Evolutionary conservation across 208 protist species (phyloP).

Genomic region (Phytomonas francai): DNA sequence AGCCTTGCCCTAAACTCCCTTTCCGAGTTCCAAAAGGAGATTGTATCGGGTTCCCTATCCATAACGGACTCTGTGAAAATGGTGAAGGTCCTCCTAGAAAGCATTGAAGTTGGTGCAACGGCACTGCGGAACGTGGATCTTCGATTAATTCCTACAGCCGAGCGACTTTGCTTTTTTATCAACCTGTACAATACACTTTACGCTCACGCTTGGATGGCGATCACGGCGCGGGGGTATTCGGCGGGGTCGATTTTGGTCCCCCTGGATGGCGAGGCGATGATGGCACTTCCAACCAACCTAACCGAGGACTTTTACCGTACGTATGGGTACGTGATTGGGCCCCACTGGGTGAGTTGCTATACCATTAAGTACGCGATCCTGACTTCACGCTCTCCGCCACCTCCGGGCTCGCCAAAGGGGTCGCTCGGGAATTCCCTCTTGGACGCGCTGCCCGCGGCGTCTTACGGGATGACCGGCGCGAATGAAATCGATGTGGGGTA

Average conservation of each 20-base stretch:
- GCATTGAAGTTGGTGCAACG: conserved; percentile 7
- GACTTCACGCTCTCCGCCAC: conserved; percentile 27
- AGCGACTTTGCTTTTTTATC: conserved; percentile 15
- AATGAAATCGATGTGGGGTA: background rate
- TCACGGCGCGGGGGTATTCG: background rate
- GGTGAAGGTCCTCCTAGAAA: background rate
- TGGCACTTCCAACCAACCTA: conserved; percentile 12
- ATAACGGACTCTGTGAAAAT: background rate
- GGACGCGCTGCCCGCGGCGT: background rate
- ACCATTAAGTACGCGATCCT: conserved; percentile 75
- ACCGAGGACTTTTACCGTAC: conserved; percentile 30
- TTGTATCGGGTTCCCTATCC: background rate
- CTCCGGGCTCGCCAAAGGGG: conserved; percentile 16
- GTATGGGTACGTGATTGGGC: conserved; percentile 47
- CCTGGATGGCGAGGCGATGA: conserved; percentile 3
- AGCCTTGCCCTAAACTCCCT: background rate
- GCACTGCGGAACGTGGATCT: conserved; percentile 5
- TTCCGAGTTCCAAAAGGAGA: background rate
- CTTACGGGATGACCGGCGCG: background rate
- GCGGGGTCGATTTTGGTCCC: background rate
- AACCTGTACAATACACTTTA: conserved; percentile 75
- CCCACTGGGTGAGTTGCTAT: conserved; percentile 27
- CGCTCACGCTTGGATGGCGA: conserved; percentile 55
- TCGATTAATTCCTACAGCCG: background rate
- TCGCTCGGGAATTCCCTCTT: background rate